Evolutionary conservation across 1,284 basidiomycete genomes (phyloP).

Genomic region (Trametes hirsuta): DNA sequence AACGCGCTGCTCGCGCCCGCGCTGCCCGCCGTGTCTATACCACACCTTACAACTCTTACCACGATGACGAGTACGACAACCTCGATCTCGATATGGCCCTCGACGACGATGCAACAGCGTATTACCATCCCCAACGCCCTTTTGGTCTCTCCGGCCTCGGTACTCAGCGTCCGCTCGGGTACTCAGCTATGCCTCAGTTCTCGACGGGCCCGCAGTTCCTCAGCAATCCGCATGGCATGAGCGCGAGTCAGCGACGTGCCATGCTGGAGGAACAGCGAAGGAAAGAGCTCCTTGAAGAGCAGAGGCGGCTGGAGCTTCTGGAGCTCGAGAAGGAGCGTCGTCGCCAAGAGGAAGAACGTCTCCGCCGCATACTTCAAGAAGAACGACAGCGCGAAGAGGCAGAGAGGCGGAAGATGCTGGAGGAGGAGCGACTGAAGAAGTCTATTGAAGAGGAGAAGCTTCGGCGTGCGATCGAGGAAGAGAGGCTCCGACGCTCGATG

Average conservation of each 20-base stretch:
- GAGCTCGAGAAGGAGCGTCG: constrained; percentile 31
- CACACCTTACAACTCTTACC: constrained; percentile 31
- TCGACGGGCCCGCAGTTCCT: not conserved
- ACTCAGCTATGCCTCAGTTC: not conserved
- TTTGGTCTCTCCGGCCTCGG: not conserved
- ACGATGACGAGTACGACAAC: constrained; percentile 27
- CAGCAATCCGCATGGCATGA: constrained; percentile 10
- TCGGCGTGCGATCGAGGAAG: constrained; percentile 18
- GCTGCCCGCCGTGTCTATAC: constrained; percentile 30
- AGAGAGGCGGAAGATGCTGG: constrained; percentile 24
- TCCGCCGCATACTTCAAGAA: constrained; percentile 26
- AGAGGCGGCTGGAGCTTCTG: constrained; percentile 24
- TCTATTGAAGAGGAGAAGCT: constrained; percentile 19
- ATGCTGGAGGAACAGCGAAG: constrained; percentile 27
- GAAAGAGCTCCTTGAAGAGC: constrained; percentile 23
- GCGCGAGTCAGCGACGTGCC: constrained; percentile 23
- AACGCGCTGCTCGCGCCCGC: constrained; percentile 35
- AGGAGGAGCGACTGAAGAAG: constrained; percentile 23
- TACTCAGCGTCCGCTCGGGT: not conserved
- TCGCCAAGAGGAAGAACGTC: constrained; percentile 26
- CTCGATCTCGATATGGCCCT: constrained; percentile 17
- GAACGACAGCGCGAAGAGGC: constrained; percentile 29
- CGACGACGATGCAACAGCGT: constrained; percentile 9
- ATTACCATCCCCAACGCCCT: constrained; percentile 13
- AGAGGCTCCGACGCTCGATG: constrained; percentile 16